Conservation (phyloP, 2,329 filamentous ascomycete genomes). For the Paracoccidioides brasiliensis region DNA sequence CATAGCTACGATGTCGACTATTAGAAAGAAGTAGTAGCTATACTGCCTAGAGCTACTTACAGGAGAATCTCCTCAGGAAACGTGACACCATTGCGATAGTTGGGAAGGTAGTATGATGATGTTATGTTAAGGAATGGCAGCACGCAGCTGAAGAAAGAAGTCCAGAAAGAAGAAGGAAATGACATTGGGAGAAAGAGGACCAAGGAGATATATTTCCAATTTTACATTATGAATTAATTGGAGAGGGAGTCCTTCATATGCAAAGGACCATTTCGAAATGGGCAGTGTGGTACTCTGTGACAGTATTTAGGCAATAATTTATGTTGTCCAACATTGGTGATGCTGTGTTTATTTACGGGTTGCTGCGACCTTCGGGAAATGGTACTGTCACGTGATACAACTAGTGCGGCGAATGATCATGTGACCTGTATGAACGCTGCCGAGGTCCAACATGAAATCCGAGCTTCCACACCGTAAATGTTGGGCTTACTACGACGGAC, state of each 20-base stretch:
- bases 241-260: not conserved
- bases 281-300: not conserved
- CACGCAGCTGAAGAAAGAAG: not conserved
- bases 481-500: not conserved
- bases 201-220: not conserved
- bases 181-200: not conserved
- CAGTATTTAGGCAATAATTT: not conserved
- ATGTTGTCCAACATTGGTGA: not conserved
- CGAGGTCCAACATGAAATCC: not conserved
- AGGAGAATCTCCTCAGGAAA: constrained; percentile 12
- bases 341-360: not conserved
- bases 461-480: not conserved
- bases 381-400: not conserved
- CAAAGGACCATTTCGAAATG: not conserved
- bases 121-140: not conserved
- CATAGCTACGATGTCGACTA: constrained; percentile 9
- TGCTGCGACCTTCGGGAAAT: not conserved
- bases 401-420: too few relatives aligned
- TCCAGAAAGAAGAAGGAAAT: not conserved
- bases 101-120: not conserved
- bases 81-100: not conserved
- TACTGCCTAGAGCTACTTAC: constrained; percentile 9
- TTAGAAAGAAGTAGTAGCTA: constrained; percentile 1
- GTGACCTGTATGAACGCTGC: not conserved
- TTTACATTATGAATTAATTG: not conserved